Base-by-base conservation (phyloP, 345 rosid species). In the Geranium rotundifolium region DNA sequence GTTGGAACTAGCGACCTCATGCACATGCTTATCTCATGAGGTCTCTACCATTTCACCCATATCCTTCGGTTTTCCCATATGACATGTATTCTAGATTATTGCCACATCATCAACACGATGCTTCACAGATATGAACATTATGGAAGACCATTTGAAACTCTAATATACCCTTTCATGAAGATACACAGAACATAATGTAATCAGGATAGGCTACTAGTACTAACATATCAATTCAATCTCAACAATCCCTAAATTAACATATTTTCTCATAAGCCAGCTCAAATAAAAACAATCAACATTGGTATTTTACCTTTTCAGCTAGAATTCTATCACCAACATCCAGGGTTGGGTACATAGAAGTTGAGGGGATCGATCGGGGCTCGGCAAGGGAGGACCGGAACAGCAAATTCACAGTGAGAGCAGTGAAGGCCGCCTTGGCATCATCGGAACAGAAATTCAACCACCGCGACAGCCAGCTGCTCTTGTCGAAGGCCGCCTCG, bases 281-380 rank as follows among this genome's bases (percentile, higher is more conserved):
- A 31, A 31, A 31, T 31, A 7, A 2, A 7, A 31, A 31, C 3
- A 2, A 30, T 50, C 18, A 19, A 52, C 39, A 54, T 29, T 52
- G 20, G 52, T 61, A n/a, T 39, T 46, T 37, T 70, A 85, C 96
- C 95, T 89, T 91, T 78, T 89, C 98, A 0, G 96, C 92, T 66
- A 91, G 64, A 79, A 91, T 72, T 61, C 96, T 87, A 70, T 89
- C 95, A 46, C 95, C 96, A n/a, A 84, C 85, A 63, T 87, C 90
- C 7, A 91, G 82, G 29, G 96, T 91, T 52, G 98, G 98, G 62
- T 34, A 76, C 98, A 91, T 91, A 67, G 96, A 91, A 17, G 73
- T 4, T 0, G 96, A 85, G 13, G 95, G 92, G 61, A 91, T 91
- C 5, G 96, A 87, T 62, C 87, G 81, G 1, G 96, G 92, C 81